These are phyloP conservation scores for Stephanodiscus minutulus DNA, from an alignment of 108 stramenopile genomes.

Conservation along the genomic window DNA sequence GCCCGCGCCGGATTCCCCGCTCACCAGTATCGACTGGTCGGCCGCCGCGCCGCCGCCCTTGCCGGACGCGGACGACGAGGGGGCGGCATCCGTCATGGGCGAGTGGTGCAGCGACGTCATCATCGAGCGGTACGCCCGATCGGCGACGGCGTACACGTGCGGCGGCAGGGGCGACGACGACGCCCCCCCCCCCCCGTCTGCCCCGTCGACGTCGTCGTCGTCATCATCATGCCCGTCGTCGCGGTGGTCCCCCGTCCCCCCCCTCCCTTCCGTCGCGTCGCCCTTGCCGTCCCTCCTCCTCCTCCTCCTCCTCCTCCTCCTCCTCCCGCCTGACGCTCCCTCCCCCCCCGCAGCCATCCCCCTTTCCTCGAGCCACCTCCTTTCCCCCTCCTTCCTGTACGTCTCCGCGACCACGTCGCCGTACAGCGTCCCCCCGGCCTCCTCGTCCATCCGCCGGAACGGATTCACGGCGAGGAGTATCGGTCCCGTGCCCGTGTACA, in stretches of 20 bases:
- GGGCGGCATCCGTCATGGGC: background rate
- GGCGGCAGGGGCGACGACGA: slow-evolving; percentile 59
- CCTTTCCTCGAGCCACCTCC: slow-evolving; percentile 12
- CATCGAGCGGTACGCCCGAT: slow-evolving; percentile 95
- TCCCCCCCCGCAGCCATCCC: slow-evolving; percentile 8
- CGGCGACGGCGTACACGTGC: slow-evolving; percentile 94
- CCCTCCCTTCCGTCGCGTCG: background rate
- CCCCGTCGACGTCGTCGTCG: background rate
- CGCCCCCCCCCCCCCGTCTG: background rate
- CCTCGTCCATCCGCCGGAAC: slow-evolving; percentile 87
- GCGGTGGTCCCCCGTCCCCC: too few relatives aligned
- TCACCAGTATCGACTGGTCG: slow-evolving; percentile 92
- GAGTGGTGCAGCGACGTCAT: slow-evolving; percentile 34
- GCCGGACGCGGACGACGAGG: slow-evolving; percentile 10
- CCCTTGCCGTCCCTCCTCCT: background rate
- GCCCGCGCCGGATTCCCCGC: slow-evolving; percentile 94
- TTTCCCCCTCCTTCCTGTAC: slow-evolving; percentile 77
- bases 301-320: slow-evolving; percentile 15
- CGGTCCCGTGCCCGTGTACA: slow-evolving; percentile 92
- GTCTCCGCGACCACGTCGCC: slow-evolving; percentile 72
- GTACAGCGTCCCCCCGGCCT: too few relatives aligned
- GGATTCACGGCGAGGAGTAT: slow-evolving; percentile 95
- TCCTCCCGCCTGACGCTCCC: slow-evolving; percentile 28
- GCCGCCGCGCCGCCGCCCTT: too few relatives aligned
- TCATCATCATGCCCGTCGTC: too few relatives aligned